Conservation (phyloP, 2,329 filamentous ascomycete genomes). For the Penicillium hesseltinei region DNA sequence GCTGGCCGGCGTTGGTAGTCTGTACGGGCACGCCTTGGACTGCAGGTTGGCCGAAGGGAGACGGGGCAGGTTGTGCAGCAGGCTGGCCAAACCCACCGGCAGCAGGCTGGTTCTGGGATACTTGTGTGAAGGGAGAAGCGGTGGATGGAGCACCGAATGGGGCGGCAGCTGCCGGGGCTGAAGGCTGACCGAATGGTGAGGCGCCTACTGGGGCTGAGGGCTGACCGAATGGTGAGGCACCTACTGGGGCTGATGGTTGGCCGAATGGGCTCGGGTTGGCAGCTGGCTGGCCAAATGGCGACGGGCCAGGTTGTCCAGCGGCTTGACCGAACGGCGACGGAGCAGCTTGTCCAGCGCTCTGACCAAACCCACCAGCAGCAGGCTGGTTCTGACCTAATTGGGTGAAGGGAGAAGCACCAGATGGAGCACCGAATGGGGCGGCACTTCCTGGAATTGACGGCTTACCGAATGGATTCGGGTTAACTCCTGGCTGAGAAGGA, state of each 20-base stretch:
- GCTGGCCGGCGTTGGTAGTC: conserved; percentile 26
- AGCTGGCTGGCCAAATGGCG: conserved; percentile 43
- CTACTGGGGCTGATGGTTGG: conserved; percentile 27
- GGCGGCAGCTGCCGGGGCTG: conserved; percentile 13
- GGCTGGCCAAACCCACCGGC: neutral
- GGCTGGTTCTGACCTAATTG: conserved; percentile 35
- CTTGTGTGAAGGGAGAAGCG: conserved; percentile 28
- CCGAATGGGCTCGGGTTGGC: conserved; percentile 19
- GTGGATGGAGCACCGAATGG: conserved; percentile 26
- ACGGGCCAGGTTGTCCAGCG: conserved; percentile 11
- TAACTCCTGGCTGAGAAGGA: neutral
- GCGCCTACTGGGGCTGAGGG: conserved; percentile 29
- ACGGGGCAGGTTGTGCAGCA: neutral
- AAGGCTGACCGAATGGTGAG: conserved; percentile 42
- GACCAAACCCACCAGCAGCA: conserved; percentile 29
- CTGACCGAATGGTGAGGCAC: conserved; percentile 31
- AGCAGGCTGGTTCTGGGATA: conserved; percentile 23
- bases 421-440: conserved; percentile 38
- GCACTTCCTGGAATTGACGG: conserved; percentile 24
- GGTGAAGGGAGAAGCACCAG: conserved; percentile 45
- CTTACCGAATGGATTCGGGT: conserved; percentile 23
- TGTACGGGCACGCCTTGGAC: conserved; percentile 17
- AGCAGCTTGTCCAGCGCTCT: conserved; percentile 14
- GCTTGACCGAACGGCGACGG: conserved; percentile 15
- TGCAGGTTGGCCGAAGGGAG: conserved; percentile 20